Base-by-base conservation (phyloP, 768 basidiomycete species). In the Leccinum longicurvipes region DNA sequence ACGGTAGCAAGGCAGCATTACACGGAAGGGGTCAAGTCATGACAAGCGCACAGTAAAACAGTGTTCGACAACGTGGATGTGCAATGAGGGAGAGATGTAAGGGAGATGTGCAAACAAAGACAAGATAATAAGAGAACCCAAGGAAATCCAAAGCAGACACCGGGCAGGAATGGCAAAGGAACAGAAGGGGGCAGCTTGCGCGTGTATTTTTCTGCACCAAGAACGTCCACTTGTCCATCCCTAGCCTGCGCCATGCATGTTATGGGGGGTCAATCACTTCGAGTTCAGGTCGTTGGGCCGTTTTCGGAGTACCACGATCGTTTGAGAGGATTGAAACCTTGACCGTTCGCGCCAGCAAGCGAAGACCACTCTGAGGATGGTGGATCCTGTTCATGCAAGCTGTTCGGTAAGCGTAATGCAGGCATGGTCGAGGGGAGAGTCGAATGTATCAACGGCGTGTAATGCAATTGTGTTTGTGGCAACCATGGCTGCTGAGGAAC, bases 231-330 rank as follows among this genome's bases (percentile, higher is more conserved):
- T 4, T 27, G 51, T 47, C 47, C 44, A 56, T 17, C 50, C n/a
- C 28, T 17, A 12, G 42, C 51, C 34, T 45, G 27, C 11, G 29
- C 61, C 27, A 6, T 50, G 27, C 27, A 10, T 19, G 41, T 19
- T 8, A 14, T 42, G n/a, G 44, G 14, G 14, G 1, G n/a, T 32
- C 6, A 6, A 21, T 14, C 24, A 4, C 23, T 23, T 10, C 12
- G 7, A 21, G 6, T 11, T 67, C 52, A 67, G 5, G 58, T 58
- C n/a, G 49, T 54, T 2, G 60, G 64, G 1, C 62, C 63, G 12
- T 72, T 53, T 25, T 63, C 60, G 2, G 65, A 71, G 25, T 42
- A 32, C 71, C 69, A 65, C 12, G 68, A 41, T 21, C 69, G 69
- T 47, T 70, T 70, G 23, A 51, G 64, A 7, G 60, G 63, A 36